phyloP scores from a whole-genome alignment of 768 basidiomycete species.

The Zangia roseola region DNA sequence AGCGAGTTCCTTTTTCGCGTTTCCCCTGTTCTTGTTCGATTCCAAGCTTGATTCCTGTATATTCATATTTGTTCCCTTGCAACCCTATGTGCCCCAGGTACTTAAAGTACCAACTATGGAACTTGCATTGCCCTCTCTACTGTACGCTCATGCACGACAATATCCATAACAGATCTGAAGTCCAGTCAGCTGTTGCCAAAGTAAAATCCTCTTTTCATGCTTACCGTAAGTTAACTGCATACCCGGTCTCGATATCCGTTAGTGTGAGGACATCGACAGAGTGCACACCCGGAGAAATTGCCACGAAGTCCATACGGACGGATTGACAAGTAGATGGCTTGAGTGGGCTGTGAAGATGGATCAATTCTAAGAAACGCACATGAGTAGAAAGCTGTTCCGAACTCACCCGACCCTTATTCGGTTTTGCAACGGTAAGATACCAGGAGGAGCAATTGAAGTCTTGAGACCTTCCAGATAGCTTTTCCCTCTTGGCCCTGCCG shows the following conservation, averaged over 20 bases:
- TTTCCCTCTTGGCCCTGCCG: constrained; percentile 20
- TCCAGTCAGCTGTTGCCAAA: constrained; percentile 2
- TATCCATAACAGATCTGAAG: constrained; percentile 67
- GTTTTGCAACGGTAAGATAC: constrained; percentile 75
- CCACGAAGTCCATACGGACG: constrained; percentile 82
- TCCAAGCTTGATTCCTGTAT: constrained; percentile 19
- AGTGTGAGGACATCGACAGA: constrained; percentile 68
- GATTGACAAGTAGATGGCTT: constrained; percentile 83
- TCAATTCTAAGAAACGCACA: constrained; percentile 1
- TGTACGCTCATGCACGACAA: constrained; percentile 62
- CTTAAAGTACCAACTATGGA: constrained; percentile 15
- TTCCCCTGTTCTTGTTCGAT: constrained; percentile 7
- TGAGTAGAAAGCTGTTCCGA: not conserved
- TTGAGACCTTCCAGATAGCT: constrained; percentile 26
- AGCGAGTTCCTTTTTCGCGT: not conserved
- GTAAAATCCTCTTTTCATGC: constrained; percentile 8
- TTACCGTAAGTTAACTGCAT: constrained; percentile 71
- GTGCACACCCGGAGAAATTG: constrained; percentile 78
- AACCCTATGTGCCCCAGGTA: constrained; percentile 13
- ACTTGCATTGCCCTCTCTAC: constrained; percentile 1
- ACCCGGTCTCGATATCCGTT: constrained; percentile 73
- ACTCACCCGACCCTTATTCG: constrained; percentile 78
- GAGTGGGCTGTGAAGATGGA: constrained; percentile 53
- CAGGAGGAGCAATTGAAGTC: constrained; percentile 41
- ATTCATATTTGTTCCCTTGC: constrained; percentile 18